Conservation (phyloP, 768 basidiomycete species). For the Russula compacta region DNA sequence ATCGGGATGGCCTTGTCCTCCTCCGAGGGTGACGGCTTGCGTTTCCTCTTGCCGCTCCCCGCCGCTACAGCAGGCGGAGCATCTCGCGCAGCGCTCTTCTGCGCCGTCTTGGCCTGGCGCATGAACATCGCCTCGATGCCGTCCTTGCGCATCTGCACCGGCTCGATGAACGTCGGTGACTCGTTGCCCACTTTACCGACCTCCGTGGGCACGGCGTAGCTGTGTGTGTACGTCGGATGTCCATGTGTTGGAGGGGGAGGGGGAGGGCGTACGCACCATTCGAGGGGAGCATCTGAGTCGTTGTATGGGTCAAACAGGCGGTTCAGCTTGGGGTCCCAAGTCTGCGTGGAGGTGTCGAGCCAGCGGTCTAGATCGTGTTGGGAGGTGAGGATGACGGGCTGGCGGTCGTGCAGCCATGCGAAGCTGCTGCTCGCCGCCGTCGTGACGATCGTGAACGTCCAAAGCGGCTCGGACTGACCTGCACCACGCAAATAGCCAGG, state of each 20-base stretch:
- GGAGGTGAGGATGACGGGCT: conserved; percentile 69
- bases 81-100: neutral
- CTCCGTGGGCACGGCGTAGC: conserved; percentile 84
- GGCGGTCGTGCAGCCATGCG: conserved; percentile 86
- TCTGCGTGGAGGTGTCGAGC: conserved; percentile 67
- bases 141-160: conserved; percentile 69
- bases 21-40: neutral
- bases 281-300: conserved; percentile 41
- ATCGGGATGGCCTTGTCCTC: too few relatives aligned
- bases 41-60: conserved; percentile 6
- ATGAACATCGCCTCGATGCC: conserved; percentile 80
- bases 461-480: conserved; percentile 51
- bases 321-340: conserved; percentile 54
- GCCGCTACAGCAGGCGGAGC: neutral
- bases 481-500: neutral
- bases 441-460: conserved; percentile 88
- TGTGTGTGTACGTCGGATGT: conserved; percentile 24
- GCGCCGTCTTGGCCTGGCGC: conserved; percentile 38
- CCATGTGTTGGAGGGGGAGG: neutral
- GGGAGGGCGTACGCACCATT: conserved; percentile 41
- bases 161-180: conserved; percentile 73
- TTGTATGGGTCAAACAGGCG: conserved; percentile 54
- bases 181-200: conserved; percentile 86
- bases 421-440: conserved; percentile 62
- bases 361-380: conserved; percentile 54